Evolutionary conservation across 148 eudicot species (phyloP).

Genomic region (Rhododendron vialii): DNA sequence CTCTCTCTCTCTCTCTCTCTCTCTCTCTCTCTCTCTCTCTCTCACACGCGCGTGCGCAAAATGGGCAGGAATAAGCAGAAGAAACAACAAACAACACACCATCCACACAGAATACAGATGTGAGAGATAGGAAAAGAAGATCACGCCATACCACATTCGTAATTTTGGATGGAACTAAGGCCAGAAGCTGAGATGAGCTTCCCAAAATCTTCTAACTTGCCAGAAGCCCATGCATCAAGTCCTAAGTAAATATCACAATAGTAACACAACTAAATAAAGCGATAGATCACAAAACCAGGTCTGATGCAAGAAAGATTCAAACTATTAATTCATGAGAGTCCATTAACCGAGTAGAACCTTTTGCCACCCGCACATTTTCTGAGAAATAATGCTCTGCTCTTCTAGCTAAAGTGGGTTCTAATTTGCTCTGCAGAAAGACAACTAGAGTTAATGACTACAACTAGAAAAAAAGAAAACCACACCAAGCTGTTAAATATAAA

Average conservation of each 20-base stretch:
- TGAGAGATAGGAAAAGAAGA: neutral
- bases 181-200: slow-evolving; percentile 85
- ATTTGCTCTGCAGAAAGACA: slow-evolving; percentile 42
- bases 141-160: slow-evolving; percentile 71
- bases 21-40: neutral
- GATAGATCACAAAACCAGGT: neutral
- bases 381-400: slow-evolving; percentile 98
- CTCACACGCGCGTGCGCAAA: neutral
- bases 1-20: no score
- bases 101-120: neutral
- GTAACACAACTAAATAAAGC: slow-evolving; percentile 4
- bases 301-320: neutral
- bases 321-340: slow-evolving; percentile 3
- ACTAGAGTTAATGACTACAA: neutral
- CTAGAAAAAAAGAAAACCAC: neutral
- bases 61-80: neutral
- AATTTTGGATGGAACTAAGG: slow-evolving; percentile 84
- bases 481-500: neutral
- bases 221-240: slow-evolving; percentile 86
- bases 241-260: slow-evolving; percentile 33
- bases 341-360: slow-evolving; percentile 39
- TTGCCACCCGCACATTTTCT: slow-evolving; percentile 69
- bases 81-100: neutral
- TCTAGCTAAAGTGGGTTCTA: slow-evolving; percentile 68
- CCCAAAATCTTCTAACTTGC: slow-evolving; percentile 81